Base-by-base conservation (phyloP, 257 asterid species). In the Primulina eburnea region DNA sequence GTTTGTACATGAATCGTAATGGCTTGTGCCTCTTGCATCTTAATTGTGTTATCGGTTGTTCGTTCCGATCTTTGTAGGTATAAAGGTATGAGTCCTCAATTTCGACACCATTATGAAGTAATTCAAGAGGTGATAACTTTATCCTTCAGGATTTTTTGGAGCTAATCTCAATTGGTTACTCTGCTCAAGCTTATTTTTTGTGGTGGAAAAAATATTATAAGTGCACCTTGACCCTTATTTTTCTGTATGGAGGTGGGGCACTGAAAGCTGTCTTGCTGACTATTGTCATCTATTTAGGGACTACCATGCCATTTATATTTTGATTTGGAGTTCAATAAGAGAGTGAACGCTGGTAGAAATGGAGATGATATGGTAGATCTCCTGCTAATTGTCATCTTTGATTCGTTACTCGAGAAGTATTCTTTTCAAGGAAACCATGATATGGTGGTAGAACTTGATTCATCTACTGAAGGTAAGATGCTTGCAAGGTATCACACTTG, bases 361-460 rank as follows among this genome's bases (percentile, higher is more conserved):
- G 97, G 89, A 79, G 97, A 90, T 81, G 95, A 90, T 76, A 90
- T 93, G 98, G 98, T 93, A 75, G 97, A 89, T 82, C 89, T 93
- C 73, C 85, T 93, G 64, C 80, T 90, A 53, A 65, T 60, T 65
- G 84, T 89, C 67, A 78, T 85, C 50, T 93, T 87, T 76, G 94
- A 87, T 68, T 85, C 92, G 4, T 75, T 93, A 61, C 86, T 75
- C 57, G 95, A 90, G 71, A 93, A 90, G 73, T 90, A 90, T 65
- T 73, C 86, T 62, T 73, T 90, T 55, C 85, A 76, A 77, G 89
- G 88, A 82, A 78, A 78, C 76, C 79, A 83, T 84, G 95, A 89
- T 63, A 84, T 85, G 73, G 75, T 86, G 34, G 80, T 89, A 30
- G 98, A 93, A 79, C 97, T 93, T 4, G 98, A 93, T 82, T 93